These are phyloP conservation scores for Eucalyptus paniculata DNA, from an alignment of 345 rosid species.

Conservation along the genomic window DNA sequence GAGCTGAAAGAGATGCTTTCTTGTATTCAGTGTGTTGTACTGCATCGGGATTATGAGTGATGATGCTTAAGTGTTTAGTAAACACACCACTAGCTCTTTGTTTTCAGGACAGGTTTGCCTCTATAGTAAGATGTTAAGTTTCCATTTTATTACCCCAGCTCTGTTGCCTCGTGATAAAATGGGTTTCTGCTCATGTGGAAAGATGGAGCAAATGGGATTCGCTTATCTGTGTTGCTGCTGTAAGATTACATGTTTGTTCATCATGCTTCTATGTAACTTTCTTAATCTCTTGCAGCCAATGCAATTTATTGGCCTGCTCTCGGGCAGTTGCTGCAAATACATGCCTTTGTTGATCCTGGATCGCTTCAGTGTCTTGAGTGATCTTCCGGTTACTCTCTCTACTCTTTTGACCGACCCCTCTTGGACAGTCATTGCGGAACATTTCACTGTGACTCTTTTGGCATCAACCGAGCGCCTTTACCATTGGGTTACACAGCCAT, in stretches of 20 bases:
- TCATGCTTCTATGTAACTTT: not conserved
- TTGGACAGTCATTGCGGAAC: slow-evolving; percentile 49
- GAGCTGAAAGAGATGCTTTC: not conserved
- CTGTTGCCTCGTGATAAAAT: not conserved
- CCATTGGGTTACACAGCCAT: slow-evolving; percentile 14
- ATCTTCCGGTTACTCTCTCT: slow-evolving; percentile 61
- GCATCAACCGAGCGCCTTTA: slow-evolving; percentile 53
- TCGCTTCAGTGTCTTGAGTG: slow-evolving; percentile 30
- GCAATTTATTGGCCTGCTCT: slow-evolving; percentile 55
- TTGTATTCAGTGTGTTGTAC: not conserved
- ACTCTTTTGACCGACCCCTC: slow-evolving; percentile 46
- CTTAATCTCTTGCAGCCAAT: slow-evolving; percentile 36
- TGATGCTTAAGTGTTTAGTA: not conserved
- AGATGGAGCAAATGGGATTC: not conserved
- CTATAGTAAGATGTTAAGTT: not conserved
- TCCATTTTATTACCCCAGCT: not conserved
- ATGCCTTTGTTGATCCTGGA: slow-evolving; percentile 79
- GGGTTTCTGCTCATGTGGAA: not conserved
- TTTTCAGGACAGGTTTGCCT: not conserved
- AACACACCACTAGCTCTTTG: not conserved
- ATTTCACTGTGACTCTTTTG: slow-evolving; percentile 37
- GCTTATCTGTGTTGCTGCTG: not conserved
- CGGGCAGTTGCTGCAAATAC: slow-evolving; percentile 76
- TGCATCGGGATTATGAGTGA: not conserved
- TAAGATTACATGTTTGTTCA: not conserved